Evolutionary conservation across 2,329 filamentous ascomycete species (phyloP).

Genomic region (Diaporthe sp.): DNA sequence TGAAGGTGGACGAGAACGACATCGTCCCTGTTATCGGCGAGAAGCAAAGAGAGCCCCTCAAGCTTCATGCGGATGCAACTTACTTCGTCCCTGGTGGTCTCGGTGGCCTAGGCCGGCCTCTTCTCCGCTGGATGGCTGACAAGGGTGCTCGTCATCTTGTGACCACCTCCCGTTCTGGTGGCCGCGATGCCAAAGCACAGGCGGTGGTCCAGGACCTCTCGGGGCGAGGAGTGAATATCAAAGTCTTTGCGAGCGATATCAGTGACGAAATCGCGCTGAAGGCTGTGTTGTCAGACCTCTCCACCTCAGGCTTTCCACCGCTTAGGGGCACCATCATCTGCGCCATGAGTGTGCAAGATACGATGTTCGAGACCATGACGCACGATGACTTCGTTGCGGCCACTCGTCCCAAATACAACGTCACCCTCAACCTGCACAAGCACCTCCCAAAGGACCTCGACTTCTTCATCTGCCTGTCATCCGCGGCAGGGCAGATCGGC

Average conservation of each 20-base stretch:
- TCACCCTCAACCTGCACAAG: constrained; percentile 47
- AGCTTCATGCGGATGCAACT: constrained; percentile 1
- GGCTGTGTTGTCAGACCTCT: not conserved
- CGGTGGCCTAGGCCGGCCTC: constrained; percentile 12
- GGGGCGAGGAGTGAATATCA: not conserved
- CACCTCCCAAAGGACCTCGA: constrained; percentile 48
- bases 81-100: constrained; percentile 21
- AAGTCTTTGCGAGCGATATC: constrained; percentile 24
- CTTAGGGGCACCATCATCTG: constrained; percentile 19
- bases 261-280: not conserved
- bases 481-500: constrained; percentile 47
- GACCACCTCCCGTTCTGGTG: constrained; percentile 14
- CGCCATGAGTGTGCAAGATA: constrained; percentile 43
- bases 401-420: constrained; percentile 46
- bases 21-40: constrained; percentile 2
- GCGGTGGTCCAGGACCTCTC: constrained; percentile 9
- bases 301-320: not conserved
- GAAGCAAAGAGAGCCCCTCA: not conserved
- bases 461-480: constrained; percentile 49
- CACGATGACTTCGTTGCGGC: constrained; percentile 46
- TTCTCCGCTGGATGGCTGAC: constrained; percentile 8
- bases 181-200: not conserved
- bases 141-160: constrained; percentile 15
- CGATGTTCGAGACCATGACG: constrained; percentile 49
- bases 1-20: not conserved